Base-by-base conservation (phyloP, 2,329 filamentous ascomycete genomes). In the Albophoma yamanashiensis region DNA sequence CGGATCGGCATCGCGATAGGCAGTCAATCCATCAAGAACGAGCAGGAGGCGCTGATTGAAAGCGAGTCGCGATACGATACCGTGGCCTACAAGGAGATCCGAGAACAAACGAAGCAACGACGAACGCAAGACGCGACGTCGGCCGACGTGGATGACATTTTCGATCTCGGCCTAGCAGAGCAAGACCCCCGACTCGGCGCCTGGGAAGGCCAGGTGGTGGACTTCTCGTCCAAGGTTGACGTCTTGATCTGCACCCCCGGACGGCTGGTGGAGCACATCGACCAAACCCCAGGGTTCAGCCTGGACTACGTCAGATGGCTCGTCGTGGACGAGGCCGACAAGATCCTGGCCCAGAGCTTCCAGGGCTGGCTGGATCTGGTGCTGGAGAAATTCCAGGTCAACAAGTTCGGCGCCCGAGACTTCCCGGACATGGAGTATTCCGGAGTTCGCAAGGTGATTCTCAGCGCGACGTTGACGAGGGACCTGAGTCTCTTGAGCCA, bases 301-400 rank as follows among this genome's bases (percentile, higher is more conserved):
- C 78, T 97, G 27, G 83, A 89, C 60, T 82, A 89, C 69, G 79
- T 97, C 5, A 84, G 89, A 62, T 97, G 92, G 92, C 79, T 97
- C 0, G 84, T 97, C 3, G 89, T 97, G 55, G 93, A 97, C 67
- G 93, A 97, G 74, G 94, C 93, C 14, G 93, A 97, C 73, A 91
- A 94, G 69, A 78, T 97, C 15, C 82, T 97, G 7, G 89, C 92
- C 52, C 91, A 97, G 71, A 92, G 89, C 68, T 97, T 94, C 73
- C 92, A 97, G 70, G 89, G 93, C 67, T 97, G 92, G 92, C 79
- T 95, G 3, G 84, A 86, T 47, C 76, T 87, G 0, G 83, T 94
- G 8, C 87, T 91, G 69, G 82, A 86, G 20, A 76, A 78, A 53
- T 78, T 90, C 62, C 78, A 79, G 43, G 73, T 71, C 1, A 71